Evolutionary conservation across 352 stramenopile species (phyloP).

Genomic region (Globisporangium paroecandrum): DNA sequence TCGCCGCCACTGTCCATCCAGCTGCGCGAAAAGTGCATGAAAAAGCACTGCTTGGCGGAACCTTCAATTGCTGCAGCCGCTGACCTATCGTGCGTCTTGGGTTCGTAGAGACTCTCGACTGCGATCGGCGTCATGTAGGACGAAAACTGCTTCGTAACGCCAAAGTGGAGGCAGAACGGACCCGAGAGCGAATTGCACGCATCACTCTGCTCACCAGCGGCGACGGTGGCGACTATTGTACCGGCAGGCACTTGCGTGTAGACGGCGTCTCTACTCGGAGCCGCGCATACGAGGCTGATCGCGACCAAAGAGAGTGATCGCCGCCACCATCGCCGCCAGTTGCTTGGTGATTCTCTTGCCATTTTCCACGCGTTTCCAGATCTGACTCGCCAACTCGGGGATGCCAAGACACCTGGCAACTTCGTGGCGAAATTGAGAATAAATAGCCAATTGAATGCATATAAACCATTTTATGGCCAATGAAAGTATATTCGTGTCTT

Average conservation of each 20-base stretch:
- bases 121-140: slow-evolving; percentile 66
- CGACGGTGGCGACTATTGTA: neutral
- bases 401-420: neutral
- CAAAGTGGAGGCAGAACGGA: slow-evolving; percentile 52
- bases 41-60: slow-evolving; percentile 51
- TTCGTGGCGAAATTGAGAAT: neutral
- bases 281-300: neutral
- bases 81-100: neutral
- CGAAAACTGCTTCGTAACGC: slow-evolving; percentile 31
- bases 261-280: neutral
- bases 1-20: slow-evolving; percentile 74
- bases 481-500: too few species aligned
- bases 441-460: neutral
- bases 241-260: neutral
- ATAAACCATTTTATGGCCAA: neutral
- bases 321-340: neutral
- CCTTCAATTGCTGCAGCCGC: neutral
- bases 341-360: neutral
- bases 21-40: slow-evolving; percentile 52
- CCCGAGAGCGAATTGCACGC: slow-evolving; percentile 65
- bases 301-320: neutral
- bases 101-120: slow-evolving; percentile 17
- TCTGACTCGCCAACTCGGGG: neutral
- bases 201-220: slow-evolving; percentile 5
- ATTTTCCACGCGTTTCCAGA: neutral